phyloP scores from a whole-genome alignment of 768 basidiomycete species.

The Cystobasidium ongulense region DNA sequence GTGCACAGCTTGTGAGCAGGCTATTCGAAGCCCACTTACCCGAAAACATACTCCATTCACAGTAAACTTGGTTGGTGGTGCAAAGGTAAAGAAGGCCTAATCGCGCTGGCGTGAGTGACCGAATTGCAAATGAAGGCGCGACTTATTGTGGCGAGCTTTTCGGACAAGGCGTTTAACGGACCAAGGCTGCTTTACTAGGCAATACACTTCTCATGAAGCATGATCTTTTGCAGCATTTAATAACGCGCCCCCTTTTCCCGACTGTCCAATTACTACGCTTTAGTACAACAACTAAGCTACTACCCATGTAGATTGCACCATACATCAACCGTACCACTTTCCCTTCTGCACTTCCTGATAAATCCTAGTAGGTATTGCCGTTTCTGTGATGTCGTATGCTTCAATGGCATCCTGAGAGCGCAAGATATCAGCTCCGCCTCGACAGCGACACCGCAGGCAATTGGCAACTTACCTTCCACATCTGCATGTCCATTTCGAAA shows the following conservation, averaged over 20 bases:
- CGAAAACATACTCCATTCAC: conserved; percentile 12
- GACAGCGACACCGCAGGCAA: too few relatives aligned
- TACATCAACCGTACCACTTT: conserved; percentile 15
- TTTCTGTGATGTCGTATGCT: conserved; percentile 67
- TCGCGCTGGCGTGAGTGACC: background rate
- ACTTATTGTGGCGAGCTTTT: too few relatives aligned
- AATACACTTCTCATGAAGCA: too few relatives aligned
- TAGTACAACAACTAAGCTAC: background rate
- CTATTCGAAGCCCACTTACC: background rate
- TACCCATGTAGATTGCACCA: background rate
- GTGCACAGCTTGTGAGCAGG: too few relatives aligned
- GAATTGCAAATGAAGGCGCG: background rate
- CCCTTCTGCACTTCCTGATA: conserved; percentile 34
- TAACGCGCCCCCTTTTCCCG: too few relatives aligned
- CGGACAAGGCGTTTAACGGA: too few relatives aligned
- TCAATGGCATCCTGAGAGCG: conserved; percentile 67
- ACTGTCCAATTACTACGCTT: too few relatives aligned
- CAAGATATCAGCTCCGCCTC: background rate
- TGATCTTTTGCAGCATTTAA: too few relatives aligned
- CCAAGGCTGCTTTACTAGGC: too few relatives aligned
- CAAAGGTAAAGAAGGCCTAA: background rate
- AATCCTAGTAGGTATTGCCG: conserved; percentile 67
- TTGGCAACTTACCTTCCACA: conserved; percentile 55
- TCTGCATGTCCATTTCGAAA: conserved; percentile 79
- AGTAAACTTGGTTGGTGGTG: background rate